Evolutionary conservation across 129 eudicot species (phyloP).

Genomic region (Flaveria linearis): DNA sequence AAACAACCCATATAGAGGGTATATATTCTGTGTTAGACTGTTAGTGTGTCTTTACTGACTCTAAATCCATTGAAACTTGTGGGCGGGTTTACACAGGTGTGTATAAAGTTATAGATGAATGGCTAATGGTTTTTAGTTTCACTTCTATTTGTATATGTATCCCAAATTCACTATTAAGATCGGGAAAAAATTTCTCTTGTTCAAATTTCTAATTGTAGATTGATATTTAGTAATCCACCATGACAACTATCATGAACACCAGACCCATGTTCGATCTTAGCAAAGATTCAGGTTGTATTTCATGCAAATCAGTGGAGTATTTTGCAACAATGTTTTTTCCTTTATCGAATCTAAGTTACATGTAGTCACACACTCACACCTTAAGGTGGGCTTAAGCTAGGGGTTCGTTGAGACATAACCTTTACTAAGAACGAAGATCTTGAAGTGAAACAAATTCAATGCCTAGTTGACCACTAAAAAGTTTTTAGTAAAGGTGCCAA

Average conservation of each 20-base stretch:
- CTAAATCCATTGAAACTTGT: neutral
- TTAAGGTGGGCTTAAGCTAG: neutral
- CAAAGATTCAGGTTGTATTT: conserved; percentile 14
- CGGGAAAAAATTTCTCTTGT: neutral
- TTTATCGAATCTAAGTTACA: neutral
- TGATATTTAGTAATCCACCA: neutral
- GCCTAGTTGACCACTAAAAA: too few relatives aligned
- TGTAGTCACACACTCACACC: too few relatives aligned
- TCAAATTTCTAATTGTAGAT: neutral
- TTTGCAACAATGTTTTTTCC: neutral
- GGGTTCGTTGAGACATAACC: neutral
- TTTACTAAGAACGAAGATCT: neutral
- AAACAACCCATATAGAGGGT: neutral
- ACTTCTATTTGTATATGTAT: neutral
- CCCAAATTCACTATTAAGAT: neutral
- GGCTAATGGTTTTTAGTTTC: neutral
- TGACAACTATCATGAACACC: neutral
- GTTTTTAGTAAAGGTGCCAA: too few relatives aligned
- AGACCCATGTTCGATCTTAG: neutral
- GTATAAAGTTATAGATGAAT: neutral
- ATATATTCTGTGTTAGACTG: neutral
- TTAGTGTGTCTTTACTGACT: neutral
- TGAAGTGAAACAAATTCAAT: neutral
- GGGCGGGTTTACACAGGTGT: neutral
- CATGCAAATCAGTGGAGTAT: neutral